Evolutionary conservation across 805 yeast genomes (phyloP).

Genomic region (Kodamaea sagamina): DNA sequence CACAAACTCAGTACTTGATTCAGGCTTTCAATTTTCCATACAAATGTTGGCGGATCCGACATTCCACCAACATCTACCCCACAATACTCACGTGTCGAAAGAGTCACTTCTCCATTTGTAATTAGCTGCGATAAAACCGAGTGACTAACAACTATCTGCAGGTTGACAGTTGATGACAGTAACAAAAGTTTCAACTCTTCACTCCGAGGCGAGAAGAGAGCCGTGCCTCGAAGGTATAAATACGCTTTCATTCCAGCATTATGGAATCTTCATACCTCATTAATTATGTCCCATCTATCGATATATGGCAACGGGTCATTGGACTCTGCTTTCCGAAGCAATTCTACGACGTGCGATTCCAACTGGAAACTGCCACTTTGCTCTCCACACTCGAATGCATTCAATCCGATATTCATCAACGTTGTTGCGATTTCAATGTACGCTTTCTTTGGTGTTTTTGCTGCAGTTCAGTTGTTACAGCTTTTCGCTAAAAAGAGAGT

Average conservation of each 20-base stretch:
- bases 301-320: neutral
- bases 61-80: too few species aligned
- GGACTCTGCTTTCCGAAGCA: neutral
- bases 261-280: neutral
- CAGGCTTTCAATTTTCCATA: too few species aligned
- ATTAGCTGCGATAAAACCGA: neutral
- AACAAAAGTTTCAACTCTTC: too few species aligned
- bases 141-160: too few species aligned
- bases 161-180: too few species aligned
- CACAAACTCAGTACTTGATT: too few species aligned
- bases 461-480: neutral
- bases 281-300: neutral
- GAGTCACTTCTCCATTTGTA: constrained; percentile 1
- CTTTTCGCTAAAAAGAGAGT: neutral
- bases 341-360: neutral
- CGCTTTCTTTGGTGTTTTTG: neutral
- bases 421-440: neutral
- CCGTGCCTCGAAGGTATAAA: too few species aligned
- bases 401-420: neutral
- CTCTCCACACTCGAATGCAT: neutral
- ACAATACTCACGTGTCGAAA: neutral
- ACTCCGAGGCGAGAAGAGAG: too few species aligned
- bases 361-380: neutral
- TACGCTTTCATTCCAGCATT: too few species aligned
- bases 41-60: too few species aligned